phyloP scores from a whole-genome alignment of 2,329 filamentous ascomycete species.

The Furcasterigmium sp. region DNA sequence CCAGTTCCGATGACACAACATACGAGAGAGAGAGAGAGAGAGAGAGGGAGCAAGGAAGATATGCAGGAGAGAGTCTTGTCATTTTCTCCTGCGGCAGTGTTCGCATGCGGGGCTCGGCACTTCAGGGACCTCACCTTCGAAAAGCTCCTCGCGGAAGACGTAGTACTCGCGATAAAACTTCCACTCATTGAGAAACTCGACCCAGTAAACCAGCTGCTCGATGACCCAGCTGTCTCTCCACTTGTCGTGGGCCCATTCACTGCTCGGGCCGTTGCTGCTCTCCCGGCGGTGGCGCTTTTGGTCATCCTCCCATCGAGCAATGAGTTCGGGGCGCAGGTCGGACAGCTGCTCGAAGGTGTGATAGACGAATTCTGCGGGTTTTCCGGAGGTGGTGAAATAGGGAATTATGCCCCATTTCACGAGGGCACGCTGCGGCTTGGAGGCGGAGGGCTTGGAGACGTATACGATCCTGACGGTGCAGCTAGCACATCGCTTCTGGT shows the following conservation, averaged over 20 bases:
- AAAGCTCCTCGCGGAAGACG: conserved; percentile 10
- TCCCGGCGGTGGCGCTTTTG: conserved; percentile 1
- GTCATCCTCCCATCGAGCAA: conserved; percentile 1
- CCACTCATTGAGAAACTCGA: conserved; percentile 13
- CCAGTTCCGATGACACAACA: too few species aligned
- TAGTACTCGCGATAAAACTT: conserved; percentile 13
- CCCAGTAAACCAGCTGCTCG: conserved; percentile 14
- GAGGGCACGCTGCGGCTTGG: conserved; percentile 6
- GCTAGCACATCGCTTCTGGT: conserved; percentile 8
- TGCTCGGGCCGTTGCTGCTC: neutral
- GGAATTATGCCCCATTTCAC: conserved; percentile 11
- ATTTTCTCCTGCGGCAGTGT: neutral
- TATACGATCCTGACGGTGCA: conserved; percentile 12
- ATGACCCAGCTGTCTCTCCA: conserved; percentile 13
- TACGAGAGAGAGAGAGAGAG: too few species aligned
- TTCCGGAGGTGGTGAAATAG: conserved; percentile 12
- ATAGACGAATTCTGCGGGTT: conserved; percentile 10
- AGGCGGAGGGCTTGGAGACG: conserved; percentile 3
- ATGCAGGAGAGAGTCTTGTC: too few species aligned
- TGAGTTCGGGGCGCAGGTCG: conserved; percentile 10
- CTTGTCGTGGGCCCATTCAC: conserved; percentile 8
- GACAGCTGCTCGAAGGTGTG: conserved; percentile 9
- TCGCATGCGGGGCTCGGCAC: conserved; percentile 9
- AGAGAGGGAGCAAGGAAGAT: too few species aligned
- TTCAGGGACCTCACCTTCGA: conserved; percentile 8